phyloP scores from a whole-genome alignment of 2,329 filamentous ascomycete genomes.

The Alternaria ventricosa region DNA sequence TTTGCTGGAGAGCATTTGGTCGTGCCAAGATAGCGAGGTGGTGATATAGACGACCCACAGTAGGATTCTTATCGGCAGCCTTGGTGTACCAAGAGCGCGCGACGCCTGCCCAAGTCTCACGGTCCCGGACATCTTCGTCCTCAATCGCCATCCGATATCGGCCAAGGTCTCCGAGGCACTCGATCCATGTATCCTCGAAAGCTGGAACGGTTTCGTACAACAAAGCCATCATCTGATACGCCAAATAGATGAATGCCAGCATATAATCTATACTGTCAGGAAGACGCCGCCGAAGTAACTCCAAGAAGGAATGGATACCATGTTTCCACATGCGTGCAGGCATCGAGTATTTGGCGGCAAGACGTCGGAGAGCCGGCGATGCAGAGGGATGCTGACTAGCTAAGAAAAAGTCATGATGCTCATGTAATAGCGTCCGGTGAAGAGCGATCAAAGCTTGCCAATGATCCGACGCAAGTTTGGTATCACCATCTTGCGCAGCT shows the following conservation, averaged over 20 bases:
- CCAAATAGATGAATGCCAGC: conserved; percentile 86
- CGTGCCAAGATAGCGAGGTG: conserved; percentile 82
- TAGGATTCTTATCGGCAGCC: conserved; percentile 77
- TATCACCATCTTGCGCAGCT: conserved; percentile 57
- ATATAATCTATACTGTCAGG: conserved; percentile 85
- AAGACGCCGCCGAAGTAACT: conserved; percentile 69
- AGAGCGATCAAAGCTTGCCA: conserved; percentile 85
- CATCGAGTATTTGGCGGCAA: conserved; percentile 87
- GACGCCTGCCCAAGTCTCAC: conserved; percentile 82
- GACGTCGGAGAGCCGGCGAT: conserved; percentile 66
- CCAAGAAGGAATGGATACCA: conserved; percentile 85
- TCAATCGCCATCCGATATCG: conserved; percentile 93
- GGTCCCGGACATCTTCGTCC: conserved; percentile 75
- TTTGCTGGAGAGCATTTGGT: conserved; percentile 71
- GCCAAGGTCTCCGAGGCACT: conserved; percentile 85
- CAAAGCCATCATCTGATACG: conserved; percentile 88
- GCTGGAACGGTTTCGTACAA: conserved; percentile 83
- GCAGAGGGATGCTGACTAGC: conserved; percentile 84
- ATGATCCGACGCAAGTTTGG: conserved; percentile 66
- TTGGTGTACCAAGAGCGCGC: conserved; percentile 81
- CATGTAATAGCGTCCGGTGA: conserved; percentile 79
- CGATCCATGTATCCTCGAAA: conserved; percentile 91
- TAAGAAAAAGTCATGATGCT: conserved; percentile 71
- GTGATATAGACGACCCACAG: conserved; percentile 81
- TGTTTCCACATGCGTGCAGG: conserved; percentile 93